These are phyloP conservation scores for Oryza meyeriana DNA, from an alignment of 176 grass and related monocot species.

Conservation along the genomic window DNA sequence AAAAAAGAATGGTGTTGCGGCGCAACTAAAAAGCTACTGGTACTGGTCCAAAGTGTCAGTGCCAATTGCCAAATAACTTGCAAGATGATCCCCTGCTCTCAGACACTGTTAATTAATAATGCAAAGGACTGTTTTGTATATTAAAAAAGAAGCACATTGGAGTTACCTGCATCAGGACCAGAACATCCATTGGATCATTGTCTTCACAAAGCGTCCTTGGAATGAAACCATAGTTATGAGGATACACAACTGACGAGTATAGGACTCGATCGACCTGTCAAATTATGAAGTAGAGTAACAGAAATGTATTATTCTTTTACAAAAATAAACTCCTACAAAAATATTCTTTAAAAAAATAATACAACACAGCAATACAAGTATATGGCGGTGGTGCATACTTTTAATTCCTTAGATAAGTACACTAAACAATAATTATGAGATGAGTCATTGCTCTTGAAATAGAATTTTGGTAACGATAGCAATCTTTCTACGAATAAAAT, in stretches of 20 bases:
- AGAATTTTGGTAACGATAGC: not conserved
- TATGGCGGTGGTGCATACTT: not conserved
- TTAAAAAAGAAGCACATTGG: not conserved
- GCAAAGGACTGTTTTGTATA: not conserved
- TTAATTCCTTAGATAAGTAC: not conserved
- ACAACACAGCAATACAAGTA: not conserved
- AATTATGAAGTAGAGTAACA: not conserved
- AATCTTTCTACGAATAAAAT: slow-evolving; percentile 9
- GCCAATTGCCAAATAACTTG: not conserved
- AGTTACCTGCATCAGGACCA: slow-evolving; percentile 73
- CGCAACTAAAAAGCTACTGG: not conserved
- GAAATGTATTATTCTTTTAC: not conserved
- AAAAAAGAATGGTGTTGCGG: not conserved
- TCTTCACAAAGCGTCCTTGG: slow-evolving; percentile 74
- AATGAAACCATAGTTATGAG: slow-evolving; percentile 79
- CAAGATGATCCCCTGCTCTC: not conserved
- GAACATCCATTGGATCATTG: slow-evolving; percentile 74
- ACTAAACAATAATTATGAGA: not conserved
- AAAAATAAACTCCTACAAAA: not conserved
- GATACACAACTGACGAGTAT: slow-evolving; percentile 73
- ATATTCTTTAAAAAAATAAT: not conserved
- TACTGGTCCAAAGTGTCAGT: not conserved
- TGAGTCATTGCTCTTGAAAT: not conserved
- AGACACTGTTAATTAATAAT: not conserved
- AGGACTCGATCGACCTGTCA: slow-evolving; percentile 62